Base-by-base conservation (phyloP, 1,284 basidiomycete genomes). In the Apiotrichum domesticum region DNA sequence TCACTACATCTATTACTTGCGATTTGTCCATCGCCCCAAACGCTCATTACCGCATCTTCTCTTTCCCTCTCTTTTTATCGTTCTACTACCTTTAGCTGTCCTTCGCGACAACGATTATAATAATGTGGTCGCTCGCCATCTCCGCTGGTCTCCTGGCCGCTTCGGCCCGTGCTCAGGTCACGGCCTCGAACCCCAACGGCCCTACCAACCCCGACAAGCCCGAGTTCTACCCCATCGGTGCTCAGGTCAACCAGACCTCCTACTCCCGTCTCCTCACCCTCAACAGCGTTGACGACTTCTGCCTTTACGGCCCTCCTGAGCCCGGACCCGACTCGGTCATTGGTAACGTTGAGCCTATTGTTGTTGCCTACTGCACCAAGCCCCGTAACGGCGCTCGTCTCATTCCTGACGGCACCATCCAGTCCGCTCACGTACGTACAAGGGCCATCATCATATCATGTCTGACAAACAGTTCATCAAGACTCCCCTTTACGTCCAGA, bases 401-500 rank as follows among this genome's bases (percentile, higher is more conserved):
- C 41, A 75, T 77, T 43, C 74, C 75, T 52, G 75, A 76, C 58
- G 75, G 75, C 40, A 64, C 66, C 33, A 70, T 76, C 62, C 64
- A 64, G 15, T 66, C 66, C 51, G 72, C 70, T 41, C 73, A 73
- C 62, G 70, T 71, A 56, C 47, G 66, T 66, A n/a, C 11, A 3
- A 6, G 6, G 41, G n/a, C 8, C n/a, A 42, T 42, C 11, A 13
- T 42, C 64, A 66, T 6, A 14, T 44, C 62, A 6, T 13, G n/a
- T 7, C 52, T 53, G 34, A 44, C 47, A 15, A 35, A 14, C 51
- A 57, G 56, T 48, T 59, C 48, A 54, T 62, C 57, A 58, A 59
- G 60, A 62, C 60, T 13, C 57, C 57, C 11, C 50, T 54, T 63
- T 79, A 77, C 62, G 77, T 81, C 53, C 79, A 81, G 71, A 72